phyloP scores from a whole-genome alignment of 2,329 filamentous ascomycete genomes.

The Aureobasidium sp. region DNA sequence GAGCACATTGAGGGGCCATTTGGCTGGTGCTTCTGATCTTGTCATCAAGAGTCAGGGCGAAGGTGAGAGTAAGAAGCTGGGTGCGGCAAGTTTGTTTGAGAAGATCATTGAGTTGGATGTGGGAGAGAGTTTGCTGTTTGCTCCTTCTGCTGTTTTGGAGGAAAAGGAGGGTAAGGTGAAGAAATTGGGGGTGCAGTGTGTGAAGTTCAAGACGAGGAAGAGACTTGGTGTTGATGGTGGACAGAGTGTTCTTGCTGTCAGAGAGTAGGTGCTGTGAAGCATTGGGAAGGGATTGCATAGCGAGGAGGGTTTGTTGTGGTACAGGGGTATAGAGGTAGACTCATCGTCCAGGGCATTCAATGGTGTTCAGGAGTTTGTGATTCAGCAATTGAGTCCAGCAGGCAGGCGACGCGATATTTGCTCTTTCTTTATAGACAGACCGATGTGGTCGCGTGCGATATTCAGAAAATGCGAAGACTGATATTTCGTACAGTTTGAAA shows the following conservation, averaged over 20 bases:
- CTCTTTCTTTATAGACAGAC: not conserved
- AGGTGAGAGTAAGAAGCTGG: not conserved
- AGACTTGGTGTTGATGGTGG: conserved; percentile 22
- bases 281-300: too few relatives aligned
- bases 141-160: conserved; percentile 21
- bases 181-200: conserved; percentile 17
- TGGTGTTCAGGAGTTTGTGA: too few relatives aligned
- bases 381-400: too few relatives aligned
- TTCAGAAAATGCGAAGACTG: not conserved
- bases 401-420: too few relatives aligned
- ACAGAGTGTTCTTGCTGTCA: conserved; percentile 20
- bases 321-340: too few relatives aligned
- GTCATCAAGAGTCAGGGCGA: too few relatives aligned
- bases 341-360: too few relatives aligned
- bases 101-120: conserved; percentile 22
- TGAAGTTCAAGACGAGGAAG: conserved; percentile 22
- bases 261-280: not conserved
- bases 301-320: too few relatives aligned
- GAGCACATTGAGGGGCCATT: conserved; percentile 32
- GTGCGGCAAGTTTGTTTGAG: conserved; percentile 19
- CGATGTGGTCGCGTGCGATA: not conserved
- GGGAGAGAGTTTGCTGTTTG: conserved; percentile 27
- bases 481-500: not conserved
- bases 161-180: conserved; percentile 14
- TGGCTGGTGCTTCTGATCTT: conserved; percentile 36